Evolutionary conservation across 176 grass and related monocot genomes (phyloP).

Genomic region (Elaeis guineensis): DNA sequence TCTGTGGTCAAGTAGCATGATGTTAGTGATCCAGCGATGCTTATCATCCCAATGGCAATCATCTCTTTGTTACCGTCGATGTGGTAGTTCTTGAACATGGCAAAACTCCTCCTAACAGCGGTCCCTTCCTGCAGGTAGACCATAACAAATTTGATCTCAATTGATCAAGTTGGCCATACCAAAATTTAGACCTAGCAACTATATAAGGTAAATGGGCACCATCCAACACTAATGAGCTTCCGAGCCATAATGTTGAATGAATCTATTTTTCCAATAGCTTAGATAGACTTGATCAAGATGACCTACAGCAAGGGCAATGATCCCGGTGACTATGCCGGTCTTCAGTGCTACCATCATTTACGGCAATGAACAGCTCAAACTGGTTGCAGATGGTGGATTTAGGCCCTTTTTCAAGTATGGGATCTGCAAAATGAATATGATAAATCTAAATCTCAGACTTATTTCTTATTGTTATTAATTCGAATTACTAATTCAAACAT

Average conservation of each 20-base stretch:
- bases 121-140: slow-evolving; percentile 73
- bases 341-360: slow-evolving; percentile 72
- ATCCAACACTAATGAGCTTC: too few species aligned
- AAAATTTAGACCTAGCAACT: too few species aligned
- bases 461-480: too few species aligned
- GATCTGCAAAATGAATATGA: slow-evolving; percentile 31
- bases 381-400: slow-evolving; percentile 64
- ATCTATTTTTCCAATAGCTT: too few species aligned
- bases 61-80: slow-evolving; percentile 99
- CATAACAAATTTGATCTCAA: too few species aligned
- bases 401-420: slow-evolving; percentile 87
- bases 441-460: too few species aligned
- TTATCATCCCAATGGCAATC: slow-evolving; percentile 87
- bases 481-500: too few species aligned
- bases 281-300: background rate
- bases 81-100: slow-evolving; percentile 98
- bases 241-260: too few species aligned
- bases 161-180: too few species aligned
- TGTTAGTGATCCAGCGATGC: slow-evolving; percentile 72
- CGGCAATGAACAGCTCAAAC: slow-evolving; percentile 42
- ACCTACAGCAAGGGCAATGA: slow-evolving; percentile 83
- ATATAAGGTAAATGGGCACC: too few species aligned
- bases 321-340: slow-evolving; percentile 77
- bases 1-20: slow-evolving; percentile 95
- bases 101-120: slow-evolving; percentile 81